Base-by-base conservation (phyloP, 805 yeast genomes). In the Ogataea haglerorum region DNA sequence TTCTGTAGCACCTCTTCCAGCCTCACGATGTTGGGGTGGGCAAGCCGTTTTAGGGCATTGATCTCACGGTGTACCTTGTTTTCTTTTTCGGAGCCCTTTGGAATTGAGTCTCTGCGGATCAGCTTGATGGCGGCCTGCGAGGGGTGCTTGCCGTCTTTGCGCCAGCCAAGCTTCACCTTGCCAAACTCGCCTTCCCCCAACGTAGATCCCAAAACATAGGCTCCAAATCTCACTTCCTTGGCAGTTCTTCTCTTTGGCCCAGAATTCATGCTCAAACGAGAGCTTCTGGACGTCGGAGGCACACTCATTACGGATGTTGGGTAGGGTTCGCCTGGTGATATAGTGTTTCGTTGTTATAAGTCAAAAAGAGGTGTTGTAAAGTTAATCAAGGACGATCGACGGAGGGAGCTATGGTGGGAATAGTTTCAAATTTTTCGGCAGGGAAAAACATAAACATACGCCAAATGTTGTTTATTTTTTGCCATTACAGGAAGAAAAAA, bases 121-220 rank as follows among this genome's bases (percentile, higher is more conserved):
- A 93, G 76, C 58, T 93, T 93, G 54, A 93, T 89, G 34, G 99
- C 99, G 9, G 88, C 95, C 65, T 89, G 95, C 27, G 83, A 75
- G 3, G 88, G 83, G 44, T 79, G 77, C 57, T 78, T 67, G 14
- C 88, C 89, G 53, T 81, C 90, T 60, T 85, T 86, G 45, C 95
- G 73, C 97, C 97, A 91, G 10, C 97, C 98, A 16, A 93, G 70
- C 61, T 91, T 93, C 43, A 93, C 99, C 63, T 93, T 91, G 44
- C 99, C 99, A 63, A 93, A 93, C 60, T 93, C 99, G 35, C 99
- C 99, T 65, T 93, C 96, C 24, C 99, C 99, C 10, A 93, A 68
- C 0, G 99, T 91, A 10, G 95, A 82, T 2, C 98, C 99, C 6
- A 93, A 72, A 16, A 86, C 77, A 57, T 90, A 93, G 10, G 86